Evolutionary conservation across 768 basidiomycete genomes (phyloP).

Genomic region (Rhizopogon salebrosus): DNA sequence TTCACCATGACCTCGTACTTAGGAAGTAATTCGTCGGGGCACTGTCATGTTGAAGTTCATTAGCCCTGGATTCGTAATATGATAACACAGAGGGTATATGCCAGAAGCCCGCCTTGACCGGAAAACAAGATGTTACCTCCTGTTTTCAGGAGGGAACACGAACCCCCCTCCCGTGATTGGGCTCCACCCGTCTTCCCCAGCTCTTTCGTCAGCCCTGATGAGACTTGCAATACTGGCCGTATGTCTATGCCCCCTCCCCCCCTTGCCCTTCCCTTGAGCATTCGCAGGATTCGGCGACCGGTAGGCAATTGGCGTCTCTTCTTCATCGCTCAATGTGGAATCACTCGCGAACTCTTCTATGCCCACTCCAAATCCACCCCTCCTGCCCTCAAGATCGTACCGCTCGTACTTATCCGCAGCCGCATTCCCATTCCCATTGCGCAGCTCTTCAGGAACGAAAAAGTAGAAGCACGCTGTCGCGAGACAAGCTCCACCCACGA

Average conservation of each 20-base stretch:
- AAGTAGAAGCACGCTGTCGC: slow-evolving; percentile 84
- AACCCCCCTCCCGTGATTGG: slow-evolving; percentile 56
- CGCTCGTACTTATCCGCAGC: slow-evolving; percentile 59
- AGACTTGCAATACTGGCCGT: slow-evolving; percentile 83
- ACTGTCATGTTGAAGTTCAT: no score
- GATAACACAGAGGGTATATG: not conserved
- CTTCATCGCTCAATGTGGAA: slow-evolving; percentile 56
- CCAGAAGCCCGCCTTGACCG: not conserved
- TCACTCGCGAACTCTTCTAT: slow-evolving; percentile 28
- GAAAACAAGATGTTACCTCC: slow-evolving; percentile 6
- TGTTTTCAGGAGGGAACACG: slow-evolving; percentile 37
- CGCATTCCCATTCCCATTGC: slow-evolving; percentile 43
- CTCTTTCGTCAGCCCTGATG: slow-evolving; percentile 68
- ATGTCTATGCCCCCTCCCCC: slow-evolving; percentile 57
- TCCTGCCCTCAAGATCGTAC: slow-evolving; percentile 64
- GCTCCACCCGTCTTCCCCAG: slow-evolving; percentile 72
- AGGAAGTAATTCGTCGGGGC: no score
- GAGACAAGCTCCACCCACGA: slow-evolving; percentile 89
- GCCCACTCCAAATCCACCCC: slow-evolving; percentile 21
- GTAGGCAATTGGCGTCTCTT: slow-evolving; percentile 65
- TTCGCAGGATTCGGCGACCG: slow-evolving; percentile 49
- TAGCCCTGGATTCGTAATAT: no score
- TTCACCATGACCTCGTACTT: no score
- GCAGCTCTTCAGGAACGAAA: slow-evolving; percentile 79
- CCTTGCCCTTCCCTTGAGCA: slow-evolving; percentile 16